These are phyloP conservation scores for Ballota nigra DNA, from an alignment of 257 asterid genomes.

Conservation along the genomic window DNA sequence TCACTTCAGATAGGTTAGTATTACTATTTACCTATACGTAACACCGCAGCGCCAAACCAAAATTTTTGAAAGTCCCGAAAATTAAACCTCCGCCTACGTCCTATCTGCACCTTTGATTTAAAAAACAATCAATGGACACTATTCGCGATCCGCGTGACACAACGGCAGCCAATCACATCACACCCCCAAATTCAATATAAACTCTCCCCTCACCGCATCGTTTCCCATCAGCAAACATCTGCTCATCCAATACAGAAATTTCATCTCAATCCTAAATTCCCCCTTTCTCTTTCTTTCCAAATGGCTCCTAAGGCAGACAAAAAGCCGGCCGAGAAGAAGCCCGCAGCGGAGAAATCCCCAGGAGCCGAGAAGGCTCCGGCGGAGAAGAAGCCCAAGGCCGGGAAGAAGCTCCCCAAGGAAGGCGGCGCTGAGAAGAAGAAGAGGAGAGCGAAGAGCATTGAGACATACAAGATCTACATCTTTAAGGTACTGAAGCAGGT, in stretches of 20 bases:
- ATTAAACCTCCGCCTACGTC: neutral
- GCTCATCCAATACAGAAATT: neutral
- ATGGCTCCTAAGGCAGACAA: conserved; percentile 19
- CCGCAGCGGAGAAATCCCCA: no score
- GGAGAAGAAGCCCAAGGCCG: conserved; percentile 25
- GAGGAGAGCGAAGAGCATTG: conserved; percentile 10
- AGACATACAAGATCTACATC: conserved; percentile 25
- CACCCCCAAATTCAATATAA: conserved; percentile 13
- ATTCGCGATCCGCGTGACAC: neutral
- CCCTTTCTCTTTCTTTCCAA: no score
- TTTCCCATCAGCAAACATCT: neutral
- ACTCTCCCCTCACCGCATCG: neutral
- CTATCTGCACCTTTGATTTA: neutral
- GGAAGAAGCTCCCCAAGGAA: conserved; percentile 21
- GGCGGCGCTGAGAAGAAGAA: conserved; percentile 27
- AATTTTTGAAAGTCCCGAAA: neutral
- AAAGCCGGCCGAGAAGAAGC: conserved; percentile 22
- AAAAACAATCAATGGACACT: neutral
- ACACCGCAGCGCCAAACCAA: conserved; percentile 1
- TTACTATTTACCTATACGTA: neutral
- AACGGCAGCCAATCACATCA: neutral
- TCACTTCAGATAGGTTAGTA: no score
- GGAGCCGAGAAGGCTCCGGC: conserved; percentile 14
- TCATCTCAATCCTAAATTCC: neutral
- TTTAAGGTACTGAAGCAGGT: conserved; percentile 52